Percentiles rank a stretch among this genome's conserved stretches.
Evolutionary conservation across 345 rosid genomes (phyloP).

Genomic region (Orychophragmus violaceus): DNA sequence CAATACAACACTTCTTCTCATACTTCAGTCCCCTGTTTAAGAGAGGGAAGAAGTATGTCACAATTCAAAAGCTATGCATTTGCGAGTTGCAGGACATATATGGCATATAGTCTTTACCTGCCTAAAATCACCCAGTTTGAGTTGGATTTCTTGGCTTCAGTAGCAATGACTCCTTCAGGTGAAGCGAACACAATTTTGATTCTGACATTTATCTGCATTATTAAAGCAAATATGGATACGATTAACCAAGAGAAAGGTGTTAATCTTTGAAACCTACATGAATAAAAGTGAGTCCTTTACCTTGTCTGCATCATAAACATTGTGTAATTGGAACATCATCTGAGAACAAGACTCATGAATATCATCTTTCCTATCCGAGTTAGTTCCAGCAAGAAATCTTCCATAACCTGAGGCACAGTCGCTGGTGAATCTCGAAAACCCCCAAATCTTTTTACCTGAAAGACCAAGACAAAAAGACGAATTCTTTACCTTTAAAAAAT

Average conservation of each 20-base stretch:
- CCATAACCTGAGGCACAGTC: neutral
- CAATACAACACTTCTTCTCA: constrained; percentile 77
- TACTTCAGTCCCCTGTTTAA: constrained; percentile 59
- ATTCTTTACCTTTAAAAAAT: constrained; percentile 1
- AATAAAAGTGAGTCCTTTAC: neutral
- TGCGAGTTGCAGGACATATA: neutral
- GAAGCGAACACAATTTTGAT: constrained; percentile 5
- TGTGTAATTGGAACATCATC: neutral
- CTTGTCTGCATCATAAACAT: neutral
- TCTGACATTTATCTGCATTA: neutral
- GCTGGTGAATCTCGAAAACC: neutral
- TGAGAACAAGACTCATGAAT: neutral
- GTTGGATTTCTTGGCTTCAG: constrained; percentile 68
- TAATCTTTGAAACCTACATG: neutral
- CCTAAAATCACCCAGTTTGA: constrained; percentile 94
- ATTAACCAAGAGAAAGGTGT: neutral
- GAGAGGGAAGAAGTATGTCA: neutral
- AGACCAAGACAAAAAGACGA: neutral
- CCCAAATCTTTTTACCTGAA: constrained; percentile 43
- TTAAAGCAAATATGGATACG: neutral
- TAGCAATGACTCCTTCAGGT: constrained; percentile 78
- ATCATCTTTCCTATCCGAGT: constrained; percentile 34
- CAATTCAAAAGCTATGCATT: neutral
- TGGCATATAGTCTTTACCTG: constrained; percentile 42
- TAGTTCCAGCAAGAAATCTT: constrained; percentile 43